These are phyloP conservation scores for Phytophthora multivora DNA, from an alignment of 352 stramenopile genomes.

Conservation along the genomic window DNA sequence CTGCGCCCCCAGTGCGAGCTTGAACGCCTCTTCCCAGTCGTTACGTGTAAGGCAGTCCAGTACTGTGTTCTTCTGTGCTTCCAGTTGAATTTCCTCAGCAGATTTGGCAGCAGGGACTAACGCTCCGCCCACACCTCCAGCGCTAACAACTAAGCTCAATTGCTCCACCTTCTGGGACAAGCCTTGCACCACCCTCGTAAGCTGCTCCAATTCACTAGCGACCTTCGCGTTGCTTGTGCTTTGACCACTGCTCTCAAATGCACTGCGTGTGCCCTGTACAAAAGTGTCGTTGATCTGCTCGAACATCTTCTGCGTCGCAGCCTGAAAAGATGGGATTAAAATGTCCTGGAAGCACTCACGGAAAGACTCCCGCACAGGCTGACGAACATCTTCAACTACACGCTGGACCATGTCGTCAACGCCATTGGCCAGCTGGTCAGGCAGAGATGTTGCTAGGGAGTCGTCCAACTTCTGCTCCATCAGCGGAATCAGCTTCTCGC, in stretches of 20 bases:
- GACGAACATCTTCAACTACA: constrained; percentile 78
- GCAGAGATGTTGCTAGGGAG: constrained; percentile 57
- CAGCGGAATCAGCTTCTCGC: constrained; percentile 68
- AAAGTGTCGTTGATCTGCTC: constrained; percentile 89
- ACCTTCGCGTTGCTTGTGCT: constrained; percentile 66
- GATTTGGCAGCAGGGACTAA: constrained; percentile 28
- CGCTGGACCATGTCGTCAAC: constrained; percentile 77
- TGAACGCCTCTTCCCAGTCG: constrained; percentile 84
- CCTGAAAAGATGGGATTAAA: constrained; percentile 88
- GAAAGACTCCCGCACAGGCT: constrained; percentile 85
- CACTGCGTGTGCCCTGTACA: constrained; percentile 67
- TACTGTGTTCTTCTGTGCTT: constrained; percentile 64
- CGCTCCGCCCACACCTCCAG: constrained; percentile 22
- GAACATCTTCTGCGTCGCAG: constrained; percentile 90
- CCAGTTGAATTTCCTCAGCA: constrained; percentile 60
- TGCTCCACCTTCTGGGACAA: constrained; percentile 73
- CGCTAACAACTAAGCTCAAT: constrained; percentile 39
- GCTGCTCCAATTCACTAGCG: constrained; percentile 60
- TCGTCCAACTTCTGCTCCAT: constrained; percentile 80
- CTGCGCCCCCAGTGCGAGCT: constrained; percentile 78
- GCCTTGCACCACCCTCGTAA: constrained; percentile 61
- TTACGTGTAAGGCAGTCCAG: constrained; percentile 48
- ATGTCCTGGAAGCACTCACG: constrained; percentile 86
- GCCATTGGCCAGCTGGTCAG: constrained; percentile 62
- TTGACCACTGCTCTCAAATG: constrained; percentile 64